Percentiles rank a stretch among this genome's conserved stretches.
These are phyloP conservation scores for Lasiosphaeria ovina DNA, from an alignment of 495 filamentous ascomycete genomes.

Conservation along the genomic window DNA sequence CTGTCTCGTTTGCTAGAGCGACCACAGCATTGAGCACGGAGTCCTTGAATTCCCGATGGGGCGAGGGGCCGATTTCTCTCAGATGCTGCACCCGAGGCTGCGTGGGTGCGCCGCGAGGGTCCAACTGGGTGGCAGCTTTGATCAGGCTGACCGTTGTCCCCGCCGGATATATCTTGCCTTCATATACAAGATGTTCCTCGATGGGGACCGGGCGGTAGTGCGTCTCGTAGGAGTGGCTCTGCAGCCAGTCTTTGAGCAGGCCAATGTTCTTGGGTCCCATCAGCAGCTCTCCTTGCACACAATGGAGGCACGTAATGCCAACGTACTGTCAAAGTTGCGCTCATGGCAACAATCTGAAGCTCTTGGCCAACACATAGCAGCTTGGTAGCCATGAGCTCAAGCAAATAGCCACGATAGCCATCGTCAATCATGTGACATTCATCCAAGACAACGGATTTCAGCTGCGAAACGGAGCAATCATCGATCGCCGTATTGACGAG, in stretches of 20 bases:
- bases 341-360: conserved; percentile 81
- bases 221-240: conserved; percentile 69
- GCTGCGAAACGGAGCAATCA: conserved; percentile 62
- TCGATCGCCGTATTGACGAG: conserved; percentile 74
- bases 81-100: conserved; percentile 29
- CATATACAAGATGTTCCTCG: conserved; percentile 73
- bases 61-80: conserved; percentile 53
- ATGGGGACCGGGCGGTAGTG: conserved; percentile 73
- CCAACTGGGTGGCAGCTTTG: conserved; percentile 57
- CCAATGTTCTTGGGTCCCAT: conserved; percentile 58
- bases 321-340: conserved; percentile 70
- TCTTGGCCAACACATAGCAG: conserved; percentile 64
- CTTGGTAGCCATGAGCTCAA: conserved; percentile 81
- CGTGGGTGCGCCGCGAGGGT: conserved; percentile 34
- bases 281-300: not conserved
- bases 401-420: conserved; percentile 72
- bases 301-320: not conserved
- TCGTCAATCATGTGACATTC: conserved; percentile 84
- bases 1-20: conserved; percentile 65
- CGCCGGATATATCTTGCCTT: conserved; percentile 66
- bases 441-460: conserved; percentile 71
- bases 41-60: conserved; percentile 60
- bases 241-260: conserved; percentile 67
- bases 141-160: conserved; percentile 61
- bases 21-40: conserved; percentile 68